These are phyloP conservation scores for Thymus quinquecostatus DNA, from an alignment of 257 asterid genomes.

Conservation along the genomic window DNA sequence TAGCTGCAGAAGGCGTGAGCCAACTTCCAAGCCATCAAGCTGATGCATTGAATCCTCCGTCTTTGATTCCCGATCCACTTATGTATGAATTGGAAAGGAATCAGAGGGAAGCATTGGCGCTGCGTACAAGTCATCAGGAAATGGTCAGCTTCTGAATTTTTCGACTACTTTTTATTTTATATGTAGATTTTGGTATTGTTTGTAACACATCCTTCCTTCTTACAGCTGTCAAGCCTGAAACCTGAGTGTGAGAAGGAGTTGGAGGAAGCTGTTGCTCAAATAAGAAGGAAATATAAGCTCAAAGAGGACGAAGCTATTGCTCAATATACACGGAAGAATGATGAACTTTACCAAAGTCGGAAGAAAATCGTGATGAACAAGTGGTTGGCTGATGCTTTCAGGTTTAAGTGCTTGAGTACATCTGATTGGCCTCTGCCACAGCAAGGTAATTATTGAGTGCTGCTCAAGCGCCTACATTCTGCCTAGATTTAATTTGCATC, in stretches of 20 bases:
- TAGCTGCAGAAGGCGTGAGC: constrained; percentile 25
- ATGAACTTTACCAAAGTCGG: constrained; percentile 42
- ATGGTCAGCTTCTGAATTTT: constrained; percentile 46
- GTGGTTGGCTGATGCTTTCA: constrained; percentile 57
- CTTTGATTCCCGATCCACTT: constrained; percentile 38
- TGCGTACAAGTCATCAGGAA: constrained; percentile 40
- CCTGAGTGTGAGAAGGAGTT: constrained; percentile 68
- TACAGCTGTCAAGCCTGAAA: constrained; percentile 51
- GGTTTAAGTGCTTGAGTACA: constrained; percentile 47
- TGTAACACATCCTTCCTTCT: constrained; percentile 21
- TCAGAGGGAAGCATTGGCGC: constrained; percentile 38
- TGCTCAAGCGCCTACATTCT: not conserved
- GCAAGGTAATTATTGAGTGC: constrained; percentile 54
- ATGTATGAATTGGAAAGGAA: constrained; percentile 38
- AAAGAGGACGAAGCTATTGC: constrained; percentile 54
- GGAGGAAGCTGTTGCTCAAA: constrained; percentile 48
- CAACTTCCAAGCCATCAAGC: constrained; percentile 30
- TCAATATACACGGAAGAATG: constrained; percentile 38
- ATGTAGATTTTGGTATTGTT: constrained; percentile 18
- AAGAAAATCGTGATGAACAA: constrained; percentile 51
- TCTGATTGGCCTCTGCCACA: constrained; percentile 45
- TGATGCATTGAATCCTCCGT: constrained; percentile 28
- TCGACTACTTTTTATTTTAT: constrained; percentile 23
- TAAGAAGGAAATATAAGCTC: constrained; percentile 49
- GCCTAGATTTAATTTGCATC: not conserved